Conservation (phyloP, 2,329 filamentous ascomycete genomes). For the Ophiognomonia clavigignenti-juglandacearum region DNA sequence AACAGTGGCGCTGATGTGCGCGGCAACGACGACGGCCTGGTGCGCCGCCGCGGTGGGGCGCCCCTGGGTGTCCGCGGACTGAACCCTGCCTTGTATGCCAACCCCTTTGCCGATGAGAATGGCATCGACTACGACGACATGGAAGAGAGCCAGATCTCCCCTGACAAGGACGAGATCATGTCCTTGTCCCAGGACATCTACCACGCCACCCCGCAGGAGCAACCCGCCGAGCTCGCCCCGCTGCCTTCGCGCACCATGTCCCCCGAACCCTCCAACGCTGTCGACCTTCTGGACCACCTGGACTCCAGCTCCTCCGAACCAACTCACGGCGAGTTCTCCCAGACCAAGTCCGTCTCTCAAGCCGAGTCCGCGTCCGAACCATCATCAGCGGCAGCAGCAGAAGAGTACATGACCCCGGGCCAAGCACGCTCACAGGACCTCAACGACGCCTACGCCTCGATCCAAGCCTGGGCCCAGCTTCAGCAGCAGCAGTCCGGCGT, state of each 20-base stretch:
- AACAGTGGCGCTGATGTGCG: constrained; percentile 48
- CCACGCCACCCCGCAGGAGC: constrained; percentile 43
- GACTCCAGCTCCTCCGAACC: too few species aligned
- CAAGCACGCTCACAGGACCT: constrained; percentile 31
- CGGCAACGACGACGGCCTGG: constrained; percentile 36
- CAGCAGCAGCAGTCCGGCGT: constrained; percentile 39
- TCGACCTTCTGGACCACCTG: background rate
- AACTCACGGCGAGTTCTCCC: too few species aligned
- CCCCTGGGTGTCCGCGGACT: constrained; percentile 41
- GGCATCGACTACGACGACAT: constrained; percentile 46
- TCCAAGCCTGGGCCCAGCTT: constrained; percentile 61
- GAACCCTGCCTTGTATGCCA: constrained; percentile 41
- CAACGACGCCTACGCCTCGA: constrained; percentile 51
- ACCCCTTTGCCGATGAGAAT: constrained; percentile 57
- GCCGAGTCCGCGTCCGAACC: constrained; percentile 34
- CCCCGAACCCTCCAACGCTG: constrained; percentile 10
- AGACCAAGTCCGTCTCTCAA: constrained; percentile 27
- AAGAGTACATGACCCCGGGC: constrained; percentile 50
- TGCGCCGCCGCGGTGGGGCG: constrained; percentile 44
- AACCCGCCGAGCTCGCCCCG: constrained; percentile 23
- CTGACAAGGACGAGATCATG: constrained; percentile 40
- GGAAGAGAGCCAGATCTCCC: constrained; percentile 37
- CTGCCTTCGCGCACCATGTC: constrained; percentile 15
- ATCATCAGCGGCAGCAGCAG: constrained; percentile 33
- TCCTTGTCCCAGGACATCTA: constrained; percentile 39